These are phyloP conservation scores for Aureobasidium sp. DNA, from an alignment of 2,329 filamentous ascomycete species.

Conservation along the genomic window DNA sequence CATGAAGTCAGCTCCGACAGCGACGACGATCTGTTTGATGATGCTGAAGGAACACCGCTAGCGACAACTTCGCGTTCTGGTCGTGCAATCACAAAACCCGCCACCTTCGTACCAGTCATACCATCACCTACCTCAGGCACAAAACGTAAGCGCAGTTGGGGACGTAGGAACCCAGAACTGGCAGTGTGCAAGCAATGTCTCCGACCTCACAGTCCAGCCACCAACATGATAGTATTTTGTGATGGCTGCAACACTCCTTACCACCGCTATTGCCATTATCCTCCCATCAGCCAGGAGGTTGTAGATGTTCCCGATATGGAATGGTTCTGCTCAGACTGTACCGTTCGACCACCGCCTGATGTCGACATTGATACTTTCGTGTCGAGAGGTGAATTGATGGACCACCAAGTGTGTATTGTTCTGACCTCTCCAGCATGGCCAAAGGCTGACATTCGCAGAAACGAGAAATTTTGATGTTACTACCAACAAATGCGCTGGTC, in stretches of 20 bases:
- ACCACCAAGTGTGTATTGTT: conserved; percentile 35
- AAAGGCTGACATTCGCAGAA: conserved; percentile 4
- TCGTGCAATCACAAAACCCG: conserved; percentile 61
- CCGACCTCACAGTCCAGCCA: conserved; percentile 62
- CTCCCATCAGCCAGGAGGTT: conserved; percentile 62
- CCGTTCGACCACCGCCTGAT: conserved; percentile 39
- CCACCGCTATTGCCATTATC: conserved; percentile 77
- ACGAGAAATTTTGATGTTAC: conserved; percentile 42
- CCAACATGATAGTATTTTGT: conserved; percentile 79
- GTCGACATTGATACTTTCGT: conserved; percentile 35
- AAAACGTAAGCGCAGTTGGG: conserved; percentile 54
- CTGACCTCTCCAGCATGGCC: not conserved
- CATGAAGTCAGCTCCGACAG: conserved; percentile 21
- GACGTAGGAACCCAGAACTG: conserved; percentile 46
- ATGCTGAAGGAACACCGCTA: conserved; percentile 39
- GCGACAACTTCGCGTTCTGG: conserved; percentile 69
- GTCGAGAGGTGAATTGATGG: conserved; percentile 33
- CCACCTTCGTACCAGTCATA: conserved; percentile 52
- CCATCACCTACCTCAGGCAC: conserved; percentile 40
- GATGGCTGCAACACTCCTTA: conserved; percentile 73
- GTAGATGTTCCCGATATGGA: conserved; percentile 59
- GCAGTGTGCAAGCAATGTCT: conserved; percentile 66
- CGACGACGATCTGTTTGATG: conserved; percentile 30
- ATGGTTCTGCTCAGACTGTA: conserved; percentile 65
- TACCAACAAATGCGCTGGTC: conserved; percentile 57